phyloP scores from a whole-genome alignment of 148 eudicot species.

The Mesembryanthemum crystallinum region DNA sequence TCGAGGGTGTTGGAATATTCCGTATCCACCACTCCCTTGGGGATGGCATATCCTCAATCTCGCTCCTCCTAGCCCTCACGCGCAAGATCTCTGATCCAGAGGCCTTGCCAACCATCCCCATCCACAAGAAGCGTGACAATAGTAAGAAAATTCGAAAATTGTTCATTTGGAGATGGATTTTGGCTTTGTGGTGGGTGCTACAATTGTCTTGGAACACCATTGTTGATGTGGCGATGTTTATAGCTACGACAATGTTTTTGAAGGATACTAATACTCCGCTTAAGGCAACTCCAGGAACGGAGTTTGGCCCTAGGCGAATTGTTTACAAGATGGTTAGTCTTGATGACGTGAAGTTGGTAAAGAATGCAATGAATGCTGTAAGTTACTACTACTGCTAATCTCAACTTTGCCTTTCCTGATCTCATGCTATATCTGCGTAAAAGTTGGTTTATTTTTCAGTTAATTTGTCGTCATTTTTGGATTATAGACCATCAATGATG shows the following conservation, averaged over 20 bases:
- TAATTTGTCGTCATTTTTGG: not conserved
- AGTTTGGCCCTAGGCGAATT: constrained; percentile 31
- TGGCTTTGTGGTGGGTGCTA: constrained; percentile 31
- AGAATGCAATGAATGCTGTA: constrained; percentile 59
- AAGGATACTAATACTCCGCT: constrained; percentile 48
- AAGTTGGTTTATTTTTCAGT: not conserved
- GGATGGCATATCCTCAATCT: constrained; percentile 60
- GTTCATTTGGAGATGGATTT: constrained; percentile 20
- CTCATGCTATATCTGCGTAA: not conserved
- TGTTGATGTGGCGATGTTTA: constrained; percentile 30
- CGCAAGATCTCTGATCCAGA: constrained; percentile 50
- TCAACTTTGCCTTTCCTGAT: too few relatives aligned
- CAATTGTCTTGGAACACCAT: constrained; percentile 39
- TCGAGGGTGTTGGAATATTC: constrained; percentile 33
- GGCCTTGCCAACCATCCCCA: constrained; percentile 48
- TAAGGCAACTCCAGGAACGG: constrained; percentile 20
- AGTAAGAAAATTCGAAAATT: not conserved
- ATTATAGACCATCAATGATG: constrained; percentile 67
- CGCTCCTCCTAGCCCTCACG: constrained; percentile 53
- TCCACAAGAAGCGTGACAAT: not conserved
- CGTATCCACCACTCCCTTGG: constrained; percentile 69
- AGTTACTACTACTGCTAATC: constrained; percentile 7
- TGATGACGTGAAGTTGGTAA: constrained; percentile 62
- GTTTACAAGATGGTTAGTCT: constrained; percentile 46
- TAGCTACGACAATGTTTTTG: constrained; percentile 41